phyloP scores from a whole-genome alignment of 129 eudicot genomes.

The Helianthus annuus region HanXRQr2.0-SUNRISE NC_035434.2:167843021-167843520 shows the following conservation, averaged over 20 bases:
- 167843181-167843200: slow-evolving; percentile 79
- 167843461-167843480: neutral
- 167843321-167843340: neutral
- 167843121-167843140: slow-evolving; percentile 97
- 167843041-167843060: slow-evolving; percentile 5
- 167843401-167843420: slow-evolving; percentile 2
- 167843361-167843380: neutral
- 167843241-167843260: slow-evolving; percentile 50
- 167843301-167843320: neutral
- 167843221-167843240: slow-evolving; percentile 94
- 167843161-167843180: slow-evolving; percentile 82
- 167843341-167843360: neutral
- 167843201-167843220: slow-evolving; percentile 87
- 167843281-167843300: neutral
- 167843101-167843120: neutral
- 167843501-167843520: no score
- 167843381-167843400: neutral
- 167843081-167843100: neutral
- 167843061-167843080: neutral
- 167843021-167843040: slow-evolving; percentile 39
- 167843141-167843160: slow-evolving; percentile 98
- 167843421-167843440: neutral
- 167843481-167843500: no score
- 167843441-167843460: neutral
- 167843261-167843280: slow-evolving; percentile 18